Conservation (phyloP, 768 basidiomycete species). For the Krasilnikovozyma curviuscula region DNA sequence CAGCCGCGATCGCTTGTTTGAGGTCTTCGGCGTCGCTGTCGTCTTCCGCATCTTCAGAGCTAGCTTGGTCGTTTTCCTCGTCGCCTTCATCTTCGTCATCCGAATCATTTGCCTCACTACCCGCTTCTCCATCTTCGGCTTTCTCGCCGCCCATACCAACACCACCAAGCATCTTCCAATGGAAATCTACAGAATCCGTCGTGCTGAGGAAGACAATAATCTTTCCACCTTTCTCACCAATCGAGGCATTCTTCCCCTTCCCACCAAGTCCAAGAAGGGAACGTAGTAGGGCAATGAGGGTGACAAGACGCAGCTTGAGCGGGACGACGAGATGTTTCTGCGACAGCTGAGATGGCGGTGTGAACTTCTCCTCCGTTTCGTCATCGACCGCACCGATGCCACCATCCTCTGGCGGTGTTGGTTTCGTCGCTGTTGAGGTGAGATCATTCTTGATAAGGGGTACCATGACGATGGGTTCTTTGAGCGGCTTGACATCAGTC, state of each 20-base stretch:
- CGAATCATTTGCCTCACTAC: conserved; percentile 4
- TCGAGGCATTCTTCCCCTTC: neutral
- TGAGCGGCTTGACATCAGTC: conserved; percentile 31
- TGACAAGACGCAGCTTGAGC: conserved; percentile 80
- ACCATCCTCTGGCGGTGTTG: neutral
- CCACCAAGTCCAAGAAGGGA: conserved; percentile 33
- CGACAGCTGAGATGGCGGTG: conserved; percentile 76
- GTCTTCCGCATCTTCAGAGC: conserved; percentile 15
- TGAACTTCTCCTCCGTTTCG: conserved; percentile 39
- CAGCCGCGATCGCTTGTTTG: neutral
- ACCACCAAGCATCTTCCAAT: conserved; percentile 65
- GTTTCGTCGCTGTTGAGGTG: neutral
- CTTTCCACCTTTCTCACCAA: conserved; percentile 33
- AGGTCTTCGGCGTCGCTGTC: conserved; percentile 8
- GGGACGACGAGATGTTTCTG: conserved; percentile 84
- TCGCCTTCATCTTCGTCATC: conserved; percentile 15
- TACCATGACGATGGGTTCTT: conserved; percentile 1
- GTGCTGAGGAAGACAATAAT: conserved; percentile 92
- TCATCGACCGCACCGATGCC: conserved; percentile 10
- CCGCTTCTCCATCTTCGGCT: conserved; percentile 15
- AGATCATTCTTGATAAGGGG: conserved; percentile 16
- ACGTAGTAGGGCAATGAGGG: conserved; percentile 68
- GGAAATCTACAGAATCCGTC: conserved; percentile 94
- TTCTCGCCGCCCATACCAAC: conserved; percentile 40
- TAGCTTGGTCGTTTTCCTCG: conserved; percentile 19